These are phyloP conservation scores for Saccharomycopsis lassenensis DNA, from an alignment of 805 yeast species.

Conservation along the genomic window DNA sequence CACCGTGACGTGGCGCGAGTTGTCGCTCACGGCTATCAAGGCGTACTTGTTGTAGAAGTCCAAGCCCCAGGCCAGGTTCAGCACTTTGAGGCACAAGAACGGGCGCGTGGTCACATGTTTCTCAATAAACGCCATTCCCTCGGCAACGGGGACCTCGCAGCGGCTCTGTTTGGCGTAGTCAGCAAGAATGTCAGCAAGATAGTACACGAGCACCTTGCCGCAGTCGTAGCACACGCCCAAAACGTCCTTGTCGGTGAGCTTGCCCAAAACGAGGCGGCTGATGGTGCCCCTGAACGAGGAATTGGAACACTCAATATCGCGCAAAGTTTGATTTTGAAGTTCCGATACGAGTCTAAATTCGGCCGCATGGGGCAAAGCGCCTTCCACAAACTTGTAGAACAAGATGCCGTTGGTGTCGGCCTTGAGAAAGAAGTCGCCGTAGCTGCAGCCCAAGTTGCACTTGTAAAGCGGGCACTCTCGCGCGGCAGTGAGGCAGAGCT, in stretches of 20 bases:
- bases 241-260: slow-evolving; percentile 30
- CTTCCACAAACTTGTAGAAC: slow-evolving; percentile 27
- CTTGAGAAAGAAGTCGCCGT: slow-evolving; percentile 23
- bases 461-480: too few species aligned
- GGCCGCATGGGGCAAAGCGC: slow-evolving; percentile 23
- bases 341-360: slow-evolving; percentile 30
- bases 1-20: slow-evolving; percentile 35
- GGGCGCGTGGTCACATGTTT: slow-evolving; percentile 22
- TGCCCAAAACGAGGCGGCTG: slow-evolving; percentile 41
- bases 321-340: slow-evolving; percentile 30
- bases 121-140: slow-evolving; percentile 7
- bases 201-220: slow-evolving; percentile 36
- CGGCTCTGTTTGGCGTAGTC: slow-evolving; percentile 1
- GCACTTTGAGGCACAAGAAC: slow-evolving; percentile 31
- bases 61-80: slow-evolving; percentile 63
- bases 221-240: slow-evolving; percentile 44
- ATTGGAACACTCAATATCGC: slow-evolving; percentile 34
- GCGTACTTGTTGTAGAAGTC: slow-evolving; percentile 31
- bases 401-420: slow-evolving; percentile 28
- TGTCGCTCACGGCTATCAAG: slow-evolving; percentile 42
- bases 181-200: slow-evolving; percentile 25
- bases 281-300: too few species aligned
- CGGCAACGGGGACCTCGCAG: not conserved
- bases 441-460: too few species aligned
- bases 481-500: too few species aligned